phyloP scores from a whole-genome alignment of 2,329 filamentous ascomycete species.

The Aureobasidium sp. region DNA sequence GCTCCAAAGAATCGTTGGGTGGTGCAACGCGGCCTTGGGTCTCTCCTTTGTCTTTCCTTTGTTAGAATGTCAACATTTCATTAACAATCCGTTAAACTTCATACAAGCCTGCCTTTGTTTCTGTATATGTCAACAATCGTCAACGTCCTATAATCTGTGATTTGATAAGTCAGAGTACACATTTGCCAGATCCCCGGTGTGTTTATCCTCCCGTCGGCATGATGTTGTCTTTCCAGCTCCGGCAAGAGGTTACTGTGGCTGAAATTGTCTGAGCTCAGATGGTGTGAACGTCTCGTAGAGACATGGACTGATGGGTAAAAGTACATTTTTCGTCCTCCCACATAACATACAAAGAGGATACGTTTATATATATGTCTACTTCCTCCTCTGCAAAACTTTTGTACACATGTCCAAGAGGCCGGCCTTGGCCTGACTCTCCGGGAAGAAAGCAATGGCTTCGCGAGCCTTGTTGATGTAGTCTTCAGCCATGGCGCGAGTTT shows the following conservation, averaged over 20 bases:
- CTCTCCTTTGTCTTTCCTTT: neutral
- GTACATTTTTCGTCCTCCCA: slow-evolving; percentile 8
- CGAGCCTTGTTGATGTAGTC: slow-evolving; percentile 87
- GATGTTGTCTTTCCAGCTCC: too few species aligned
- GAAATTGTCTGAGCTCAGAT: too few species aligned
- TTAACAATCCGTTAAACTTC: too few species aligned
- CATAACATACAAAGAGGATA: slow-evolving; percentile 13
- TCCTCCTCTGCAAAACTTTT: slow-evolving; percentile 83
- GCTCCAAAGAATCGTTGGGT: neutral
- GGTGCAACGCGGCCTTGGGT: neutral
- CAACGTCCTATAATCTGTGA: too few species aligned
- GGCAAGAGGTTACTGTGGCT: too few species aligned
- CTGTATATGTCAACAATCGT: too few species aligned
- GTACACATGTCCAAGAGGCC: slow-evolving; percentile 89
- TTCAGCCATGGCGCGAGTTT: slow-evolving; percentile 82
- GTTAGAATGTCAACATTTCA: neutral
- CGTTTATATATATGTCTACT: slow-evolving; percentile 44
- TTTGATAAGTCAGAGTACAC: too few species aligned
- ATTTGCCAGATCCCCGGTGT: too few species aligned
- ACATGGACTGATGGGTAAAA: neutral
- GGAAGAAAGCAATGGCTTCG: slow-evolving; percentile 73
- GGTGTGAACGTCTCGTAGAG: too few species aligned
- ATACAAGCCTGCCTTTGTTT: too few species aligned
- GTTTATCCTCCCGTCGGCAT: too few species aligned
- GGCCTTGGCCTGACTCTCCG: slow-evolving; percentile 88